Evolutionary conservation across 768 basidiomycete species (phyloP).

Genomic region (Mycena belliarum): DNA sequence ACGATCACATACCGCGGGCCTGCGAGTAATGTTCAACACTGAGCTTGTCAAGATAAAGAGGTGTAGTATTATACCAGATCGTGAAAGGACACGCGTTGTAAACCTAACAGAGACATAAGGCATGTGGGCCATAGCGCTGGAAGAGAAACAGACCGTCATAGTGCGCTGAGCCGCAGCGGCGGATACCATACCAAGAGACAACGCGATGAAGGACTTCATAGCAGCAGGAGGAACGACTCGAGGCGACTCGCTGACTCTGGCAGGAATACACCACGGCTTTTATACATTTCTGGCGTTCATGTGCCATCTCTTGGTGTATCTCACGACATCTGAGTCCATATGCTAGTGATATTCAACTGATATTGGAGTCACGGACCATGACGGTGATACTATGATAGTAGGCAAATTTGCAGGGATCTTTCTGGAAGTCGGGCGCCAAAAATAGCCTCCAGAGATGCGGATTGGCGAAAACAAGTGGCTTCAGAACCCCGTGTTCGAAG

Average conservation of each 20-base stretch:
- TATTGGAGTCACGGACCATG: too few species aligned
- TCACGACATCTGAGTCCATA: too few species aligned
- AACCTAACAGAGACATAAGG: background rate
- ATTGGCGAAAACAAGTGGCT: too few species aligned
- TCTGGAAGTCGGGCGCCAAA: too few species aligned
- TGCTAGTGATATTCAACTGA: too few species aligned
- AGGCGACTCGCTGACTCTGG: background rate
- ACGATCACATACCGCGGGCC: constrained; percentile 32
- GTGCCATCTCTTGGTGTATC: too few species aligned
- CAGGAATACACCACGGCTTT: background rate
- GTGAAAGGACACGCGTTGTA: constrained; percentile 18
- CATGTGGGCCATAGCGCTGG: too few species aligned
- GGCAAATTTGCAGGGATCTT: too few species aligned
- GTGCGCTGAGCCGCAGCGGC: background rate
- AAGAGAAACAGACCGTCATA: background rate
- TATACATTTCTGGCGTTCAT: background rate
- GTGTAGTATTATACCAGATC: constrained; percentile 9
- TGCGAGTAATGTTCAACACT: constrained; percentile 14
- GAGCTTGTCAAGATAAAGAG: background rate
- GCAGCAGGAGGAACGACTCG: background rate
- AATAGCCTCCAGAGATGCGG: too few species aligned
- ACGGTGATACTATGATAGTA: too few species aligned
- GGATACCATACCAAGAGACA: constrained; percentile 10
- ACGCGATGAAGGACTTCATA: constrained; percentile 23
- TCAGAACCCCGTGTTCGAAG: too few species aligned